Conservation (phyloP, 2,329 filamentous ascomycete species). For the Epicoccum sorghinum region DNA sequence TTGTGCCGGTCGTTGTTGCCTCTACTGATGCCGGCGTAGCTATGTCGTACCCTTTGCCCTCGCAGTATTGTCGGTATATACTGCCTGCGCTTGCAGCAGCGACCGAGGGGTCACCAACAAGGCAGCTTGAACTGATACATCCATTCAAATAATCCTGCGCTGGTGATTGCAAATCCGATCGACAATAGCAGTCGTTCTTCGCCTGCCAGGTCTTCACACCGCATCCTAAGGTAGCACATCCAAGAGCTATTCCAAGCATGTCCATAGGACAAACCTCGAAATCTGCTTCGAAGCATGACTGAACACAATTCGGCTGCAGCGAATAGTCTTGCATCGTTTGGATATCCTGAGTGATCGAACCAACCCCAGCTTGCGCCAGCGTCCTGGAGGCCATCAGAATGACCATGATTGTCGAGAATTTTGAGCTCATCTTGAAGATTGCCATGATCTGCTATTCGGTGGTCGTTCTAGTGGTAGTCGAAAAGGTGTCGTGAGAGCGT, state of each 20-base stretch:
- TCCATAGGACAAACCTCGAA: not conserved
- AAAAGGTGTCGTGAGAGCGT: too few species aligned
- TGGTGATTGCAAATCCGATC: not conserved
- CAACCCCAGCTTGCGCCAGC: not conserved
- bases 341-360: not conserved
- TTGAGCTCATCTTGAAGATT: too few species aligned
- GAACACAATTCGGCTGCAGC: not conserved
- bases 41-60: not conserved
- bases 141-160: not conserved
- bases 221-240: not conserved
- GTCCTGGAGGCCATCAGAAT: too few species aligned
- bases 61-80: not conserved
- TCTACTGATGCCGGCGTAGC: not conserved
- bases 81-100: not conserved
- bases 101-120: not conserved
- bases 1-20: not conserved
- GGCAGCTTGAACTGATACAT: not conserved
- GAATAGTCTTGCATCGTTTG: not conserved
- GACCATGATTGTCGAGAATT: too few species aligned
- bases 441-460: too few species aligned
- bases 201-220: not conserved
- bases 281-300: not conserved
- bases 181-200: conserved; percentile 4
- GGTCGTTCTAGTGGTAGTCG: too few species aligned
- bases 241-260: not conserved